Evolutionary conservation across 306 rosid genomes (phyloP), one percentile per base, ranked within the genome.

Genomic region (Cicer judaicum): DNA sequence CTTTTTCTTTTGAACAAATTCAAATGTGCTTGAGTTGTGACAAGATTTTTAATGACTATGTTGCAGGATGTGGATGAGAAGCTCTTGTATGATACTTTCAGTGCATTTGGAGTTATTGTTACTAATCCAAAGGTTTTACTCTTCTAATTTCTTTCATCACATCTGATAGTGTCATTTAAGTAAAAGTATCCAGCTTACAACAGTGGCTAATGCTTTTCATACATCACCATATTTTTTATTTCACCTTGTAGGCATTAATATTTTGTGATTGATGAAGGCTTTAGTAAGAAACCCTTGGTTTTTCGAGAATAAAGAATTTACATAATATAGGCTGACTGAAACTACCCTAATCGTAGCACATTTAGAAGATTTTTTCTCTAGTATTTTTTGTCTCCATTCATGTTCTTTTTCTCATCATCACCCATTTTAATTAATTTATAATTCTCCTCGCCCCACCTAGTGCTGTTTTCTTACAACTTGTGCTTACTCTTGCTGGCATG

Each of bases 41-140:
- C 78, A 47, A 71, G 42, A 36, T 39, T 60, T 68, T 34, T 61
- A 65, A 54, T 55, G 64, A 55, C 73, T 55, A 72, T 67, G 62
- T 77, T 73, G 85, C 88, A 94, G 99, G 99, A 94, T 86, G 97
- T 95, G 16, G 99, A 95, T 77, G 99, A 95, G 87, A 95, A 92
- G 86, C 99, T 92, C 74, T 87, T 92, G 60, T 89, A 92, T 13
- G 99, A 95, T 77, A 95, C 98, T 40, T 95, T 95, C 88, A 95
- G 99, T 89, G 99, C 98, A 68, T 95, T 95, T 85, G 98, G 98
- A 73, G 98, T 90, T 80, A 95, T 95, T 80, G 99, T 92, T 74
- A 86, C 99, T 36, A 92, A 95, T 80, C 99, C 99, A 5, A 92
- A 95, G 99, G 99, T 95, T 72, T 15, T 65, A 2, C 18, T 49